Evolutionary conservation across 176 grass and related monocot species (phyloP), one percentile per base, ranked within the genome.

Genomic region (Carex scoparia): DNA sequence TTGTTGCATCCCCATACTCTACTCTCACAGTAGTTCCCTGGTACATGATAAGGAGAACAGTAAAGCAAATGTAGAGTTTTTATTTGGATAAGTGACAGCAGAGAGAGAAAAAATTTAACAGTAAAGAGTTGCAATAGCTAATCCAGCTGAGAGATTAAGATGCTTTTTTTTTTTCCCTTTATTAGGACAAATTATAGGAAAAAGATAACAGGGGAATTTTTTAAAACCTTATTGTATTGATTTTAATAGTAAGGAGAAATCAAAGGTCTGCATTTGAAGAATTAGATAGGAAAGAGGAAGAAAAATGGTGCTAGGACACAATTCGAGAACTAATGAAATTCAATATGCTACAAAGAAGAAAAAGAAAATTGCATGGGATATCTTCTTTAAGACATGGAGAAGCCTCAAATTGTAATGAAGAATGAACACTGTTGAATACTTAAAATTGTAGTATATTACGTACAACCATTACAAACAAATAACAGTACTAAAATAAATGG

Each of bases 1-100:
- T 94, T 44, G 96, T 94, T 7, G 84, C 79, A 81, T 92, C 96
- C 13, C 96, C 96, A 38, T 91, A 95, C 72, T 95, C 96, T 79
- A 99, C 93, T 86, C 93, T 94, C 51, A 99, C 93, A 51, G 96
- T 92, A 65, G 96, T 99, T 49, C 96, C 96, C 96, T 99, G 84
- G 5, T 86, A 88, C 15, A 81, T 2, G 38, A 81, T 61, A 58
- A 18, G 56, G 13, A 81, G 35, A 64, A 64, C 7, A 14, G 14
- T 30, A 66, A 80, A 65, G 19, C 18, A 44, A 60, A 23, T 27
- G 32, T 48, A 81, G 10, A 80, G 65, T 28, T 46, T 46, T 81
- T 19, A 8, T 38, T 63, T 19, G 13, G 33, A 23, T 23, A 23
- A 23, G 23, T 44, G 27, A 40, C 15, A 81, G 5, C 33, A 81